These are phyloP conservation scores for Simmondsia chinensis DNA, from an alignment of 148 eudicot species.

Conservation along the genomic window DNA sequence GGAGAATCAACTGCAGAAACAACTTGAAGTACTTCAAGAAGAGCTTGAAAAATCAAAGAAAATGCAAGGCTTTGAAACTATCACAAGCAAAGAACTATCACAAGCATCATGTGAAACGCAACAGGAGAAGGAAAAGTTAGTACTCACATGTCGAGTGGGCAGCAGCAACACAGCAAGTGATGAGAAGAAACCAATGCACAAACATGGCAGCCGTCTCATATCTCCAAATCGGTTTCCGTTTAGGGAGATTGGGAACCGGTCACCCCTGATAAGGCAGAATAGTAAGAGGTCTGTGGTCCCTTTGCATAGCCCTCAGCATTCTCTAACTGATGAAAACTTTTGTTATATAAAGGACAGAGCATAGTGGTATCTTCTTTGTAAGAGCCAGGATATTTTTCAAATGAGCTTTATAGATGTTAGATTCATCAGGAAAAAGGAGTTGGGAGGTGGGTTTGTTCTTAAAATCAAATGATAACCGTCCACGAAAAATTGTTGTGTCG, in stretches of 20 bases:
- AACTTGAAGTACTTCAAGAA: conserved; percentile 20
- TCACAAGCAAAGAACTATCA: conserved; percentile 5
- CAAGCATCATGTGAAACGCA: conserved; percentile 47
- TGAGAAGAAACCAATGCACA: conserved; percentile 20
- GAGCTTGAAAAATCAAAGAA: conserved; percentile 33
- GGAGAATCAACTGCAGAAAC: conserved; percentile 40
- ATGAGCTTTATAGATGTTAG: too few relatives aligned
- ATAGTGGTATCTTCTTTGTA: too few relatives aligned
- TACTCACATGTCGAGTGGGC: conserved; percentile 32
- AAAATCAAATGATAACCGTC: too few relatives aligned
- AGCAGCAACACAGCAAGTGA: conserved; percentile 23
- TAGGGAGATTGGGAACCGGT: conserved; percentile 51
- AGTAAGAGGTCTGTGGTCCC: conserved; percentile 37
- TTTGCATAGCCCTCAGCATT: conserved; percentile 30
- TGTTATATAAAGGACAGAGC: too few relatives aligned
- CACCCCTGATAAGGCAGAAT: conserved; percentile 44
- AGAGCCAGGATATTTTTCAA: too few relatives aligned
- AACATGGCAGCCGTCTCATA: conserved; percentile 5
- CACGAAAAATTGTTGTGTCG: too few relatives aligned
- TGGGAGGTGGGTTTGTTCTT: too few relatives aligned
- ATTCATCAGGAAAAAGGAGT: too few relatives aligned
- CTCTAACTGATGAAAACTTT: too few relatives aligned
- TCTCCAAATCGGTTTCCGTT: conserved; percentile 44
- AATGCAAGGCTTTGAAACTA: conserved; percentile 9
- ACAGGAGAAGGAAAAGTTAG: conserved; percentile 59